Base-by-base conservation (phyloP, 1,284 basidiomycete genomes). In the Ustilago cynodontis region DNA sequence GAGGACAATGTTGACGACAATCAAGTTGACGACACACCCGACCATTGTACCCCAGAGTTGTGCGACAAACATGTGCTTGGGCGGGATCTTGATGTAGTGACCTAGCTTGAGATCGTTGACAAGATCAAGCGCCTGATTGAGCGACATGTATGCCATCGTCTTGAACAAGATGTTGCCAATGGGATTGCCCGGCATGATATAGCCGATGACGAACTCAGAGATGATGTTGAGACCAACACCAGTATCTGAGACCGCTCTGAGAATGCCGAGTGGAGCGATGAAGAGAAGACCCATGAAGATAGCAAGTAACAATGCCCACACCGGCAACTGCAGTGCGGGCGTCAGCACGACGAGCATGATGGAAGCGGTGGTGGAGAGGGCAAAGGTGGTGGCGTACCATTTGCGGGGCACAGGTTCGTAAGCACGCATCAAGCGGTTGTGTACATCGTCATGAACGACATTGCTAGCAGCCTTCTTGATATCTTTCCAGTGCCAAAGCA, bases 401-500 rank as follows among this genome's bases (percentile, higher is more conserved):
- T 76, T 69, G 13, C 63, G 63, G 6, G 85, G 84, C 3, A 86
- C 84, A 0, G 77, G 63, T 5, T 81, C 73, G 65, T 85, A 87
- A 1, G 80, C 78, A 13, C 58, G 70, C 78, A 87, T 87, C 4
- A 87, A 71, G 16, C 77, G 66, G 20, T 84, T 83, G 71, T 87
- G 86, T 10, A 83, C 67, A 52, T 87, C 86, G 37, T 84, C 82
- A 51, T 83, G 78, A 20, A 79, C 65, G 5, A 85, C 80, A 51
- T 85, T 86, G 20, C 77, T 82, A 7, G 88, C 65, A 0, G 88
- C 88, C 29, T 85, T 77, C 53, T 83, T 84, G 69, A 89, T 88
- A 72, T 89, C 88, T 11, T 86, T 80, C 35, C 88, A 80, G 70
- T 89, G 88, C 88, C 88, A 89, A 2, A 89, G 83, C 75, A 86